Base-by-base conservation (phyloP, 495 filamentous ascomycete genomes). In the Mytilinidion resinicola region DNA sequence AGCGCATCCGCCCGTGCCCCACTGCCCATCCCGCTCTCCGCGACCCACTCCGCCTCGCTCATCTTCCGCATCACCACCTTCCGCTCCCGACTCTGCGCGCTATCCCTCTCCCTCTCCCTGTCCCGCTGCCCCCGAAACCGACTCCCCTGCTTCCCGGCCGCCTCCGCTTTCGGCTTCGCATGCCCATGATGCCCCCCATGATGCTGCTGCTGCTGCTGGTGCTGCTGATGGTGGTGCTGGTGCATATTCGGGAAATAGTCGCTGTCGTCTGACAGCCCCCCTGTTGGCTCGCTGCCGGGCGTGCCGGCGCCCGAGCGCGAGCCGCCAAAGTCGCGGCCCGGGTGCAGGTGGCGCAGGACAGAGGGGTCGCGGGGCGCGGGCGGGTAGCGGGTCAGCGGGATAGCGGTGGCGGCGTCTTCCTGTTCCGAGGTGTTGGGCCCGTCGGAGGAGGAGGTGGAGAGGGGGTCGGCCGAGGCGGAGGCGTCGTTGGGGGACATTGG, bases 1-100 rank as follows among this genome's bases (percentile, higher is more conserved):
- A 75, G 56, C 15, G 67, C 56, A 62, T 75, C 73, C 17, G 73
- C 73, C n/a, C 64, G 51, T 44, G 61, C 63, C 6, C 70, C 72
- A 11, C 34, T 19, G 0, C 70, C 68, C 73, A 75, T 75, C 41
- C 73, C 73, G 8, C 61, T 67, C 60, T 74, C 69, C 10, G 57
- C 56, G 47, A 51, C 65, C 72, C 71, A 73, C 9, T 59, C 60
- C 54, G 68, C 62, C 47, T 71, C 65, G 35, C 44, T 70, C 60
- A 48, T 65, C 55, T 46, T 69, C 50, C 55, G 53, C 44, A 37
- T 38, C 37, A 50, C 63, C 5, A 55, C 50, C 50, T 63, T 61
- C n/a, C 65, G 36, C 38, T 62, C 63, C n/a, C 58, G 60, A 1
- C 59, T 56, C 48, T 60, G 54, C 30, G 51, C 59, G 20, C 48